These are phyloP conservation scores for Cryptococcus floricola DNA, from an alignment of 1,284 basidiomycete species.

Conservation along the genomic window DNA sequence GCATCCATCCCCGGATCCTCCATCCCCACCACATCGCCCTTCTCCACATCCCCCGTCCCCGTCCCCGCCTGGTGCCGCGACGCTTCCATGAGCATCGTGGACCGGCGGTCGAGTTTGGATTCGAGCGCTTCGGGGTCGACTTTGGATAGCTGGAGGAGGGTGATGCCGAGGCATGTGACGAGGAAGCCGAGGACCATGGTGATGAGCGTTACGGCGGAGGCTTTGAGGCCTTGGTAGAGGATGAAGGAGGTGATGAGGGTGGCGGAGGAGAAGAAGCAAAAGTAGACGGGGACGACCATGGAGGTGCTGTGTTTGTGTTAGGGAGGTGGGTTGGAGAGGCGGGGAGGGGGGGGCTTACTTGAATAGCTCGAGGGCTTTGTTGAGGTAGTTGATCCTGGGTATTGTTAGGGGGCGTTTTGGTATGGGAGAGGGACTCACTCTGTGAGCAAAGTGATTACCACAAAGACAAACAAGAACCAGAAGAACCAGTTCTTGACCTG, in stretches of 20 bases:
- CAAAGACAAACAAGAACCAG: constrained; percentile 81
- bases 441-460: constrained; percentile 65
- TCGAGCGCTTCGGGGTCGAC: constrained; percentile 54
- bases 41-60: constrained; percentile 58
- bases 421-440: constrained; percentile 20
- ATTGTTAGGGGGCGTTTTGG: constrained; percentile 1
- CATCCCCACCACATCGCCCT: constrained; percentile 42
- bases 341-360: constrained; percentile 62
- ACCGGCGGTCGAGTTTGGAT: constrained; percentile 68
- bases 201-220: constrained; percentile 69
- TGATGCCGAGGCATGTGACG: constrained; percentile 65
- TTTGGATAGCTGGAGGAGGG: constrained; percentile 93
- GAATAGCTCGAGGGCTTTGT: constrained; percentile 92
- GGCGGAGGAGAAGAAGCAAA: constrained; percentile 71
- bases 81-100: constrained; percentile 78
- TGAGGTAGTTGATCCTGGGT: constrained; percentile 83
- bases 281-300: constrained; percentile 71
- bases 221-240: constrained; percentile 84
- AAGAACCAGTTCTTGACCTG: constrained; percentile 65
- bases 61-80: constrained; percentile 60
- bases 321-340: constrained; percentile 2
- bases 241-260: constrained; percentile 83
- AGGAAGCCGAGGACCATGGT: constrained; percentile 87
- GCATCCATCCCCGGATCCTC: constrained; percentile 73
- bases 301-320: constrained; percentile 51